phyloP scores from a whole-genome alignment of 1,284 basidiomycete genomes.

The Heterobasidion parviporum region DNA sequence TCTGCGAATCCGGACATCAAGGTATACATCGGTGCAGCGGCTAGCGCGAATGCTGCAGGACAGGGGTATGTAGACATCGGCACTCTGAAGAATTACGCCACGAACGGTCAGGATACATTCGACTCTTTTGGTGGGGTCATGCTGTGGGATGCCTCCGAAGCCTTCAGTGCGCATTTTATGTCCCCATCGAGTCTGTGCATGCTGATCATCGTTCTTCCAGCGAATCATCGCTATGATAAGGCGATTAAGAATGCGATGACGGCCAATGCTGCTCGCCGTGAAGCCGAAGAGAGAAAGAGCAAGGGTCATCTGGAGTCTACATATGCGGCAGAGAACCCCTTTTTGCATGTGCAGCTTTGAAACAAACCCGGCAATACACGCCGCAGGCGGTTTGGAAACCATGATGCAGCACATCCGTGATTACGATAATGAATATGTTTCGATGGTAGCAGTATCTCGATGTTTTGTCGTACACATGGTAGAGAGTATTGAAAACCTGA shows the following conservation, averaged over 20 bases:
- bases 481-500: too few species aligned
- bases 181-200: not conserved
- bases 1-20: conserved; percentile 51
- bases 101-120: conserved; percentile 34
- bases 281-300: not conserved
- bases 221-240: conserved; percentile 20
- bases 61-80: conserved; percentile 40
- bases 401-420: too few species aligned
- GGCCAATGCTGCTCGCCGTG: not conserved
- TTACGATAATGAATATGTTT: too few species aligned
- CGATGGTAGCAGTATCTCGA: too few species aligned
- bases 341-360: too few species aligned
- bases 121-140: conserved; percentile 62
- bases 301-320: not conserved
- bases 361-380: too few species aligned
- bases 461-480: too few species aligned
- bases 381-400: too few species aligned
- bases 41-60: conserved; percentile 34
- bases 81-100: conserved; percentile 35
- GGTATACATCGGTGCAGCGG: conserved; percentile 54
- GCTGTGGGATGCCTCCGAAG: conserved; percentile 31
- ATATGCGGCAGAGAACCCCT: too few species aligned
- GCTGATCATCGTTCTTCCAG: conserved; percentile 6
- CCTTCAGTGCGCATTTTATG: conserved; percentile 14
- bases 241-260: conserved; percentile 16